Conservation (phyloP, 2,329 filamentous ascomycete genomes). For the Fusarium metavorans region DNA sequence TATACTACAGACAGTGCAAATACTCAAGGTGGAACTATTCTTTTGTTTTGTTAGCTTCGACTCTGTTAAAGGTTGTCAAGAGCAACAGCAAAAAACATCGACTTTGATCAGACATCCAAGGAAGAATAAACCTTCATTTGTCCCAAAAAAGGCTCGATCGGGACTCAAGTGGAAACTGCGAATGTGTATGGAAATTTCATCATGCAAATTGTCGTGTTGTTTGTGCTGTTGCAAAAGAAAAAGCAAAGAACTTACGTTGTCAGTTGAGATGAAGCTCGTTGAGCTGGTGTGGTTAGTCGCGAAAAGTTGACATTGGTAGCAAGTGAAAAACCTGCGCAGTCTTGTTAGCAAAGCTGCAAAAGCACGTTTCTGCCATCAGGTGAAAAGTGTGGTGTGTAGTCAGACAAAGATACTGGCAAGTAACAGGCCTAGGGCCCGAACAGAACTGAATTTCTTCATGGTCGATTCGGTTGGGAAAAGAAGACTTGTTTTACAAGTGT, state of each 20-base stretch:
- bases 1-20: neutral
- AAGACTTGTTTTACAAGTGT: conserved; percentile 78
- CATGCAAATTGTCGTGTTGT: conserved; percentile 56
- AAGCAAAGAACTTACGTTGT: conserved; percentile 36
- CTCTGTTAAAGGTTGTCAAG: conserved; percentile 7
- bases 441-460: conserved; percentile 80
- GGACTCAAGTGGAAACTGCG: conserved; percentile 90
- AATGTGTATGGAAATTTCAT: conserved; percentile 83
- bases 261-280: neutral
- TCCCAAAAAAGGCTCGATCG: conserved; percentile 74
- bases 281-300: conserved; percentile 24
- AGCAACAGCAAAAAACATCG: conserved; percentile 23
- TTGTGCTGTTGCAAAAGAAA: conserved; percentile 8
- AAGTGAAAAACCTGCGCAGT: conserved; percentile 23
- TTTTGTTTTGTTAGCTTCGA: conserved; percentile 42
- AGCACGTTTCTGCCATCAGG: conserved; percentile 2
- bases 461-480: conserved; percentile 91
- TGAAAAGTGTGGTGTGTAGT: conserved; percentile 51
- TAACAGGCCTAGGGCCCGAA: conserved; percentile 81
- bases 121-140: conserved; percentile 78
- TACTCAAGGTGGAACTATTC: neutral
- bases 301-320: conserved; percentile 11
- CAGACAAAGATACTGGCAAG: conserved; percentile 93
- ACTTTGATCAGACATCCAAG: conserved; percentile 79
- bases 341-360: conserved; percentile 38